Base-by-base conservation (phyloP, 768 basidiomycete genomes). In the Panaeolus papilionaceus region DNA sequence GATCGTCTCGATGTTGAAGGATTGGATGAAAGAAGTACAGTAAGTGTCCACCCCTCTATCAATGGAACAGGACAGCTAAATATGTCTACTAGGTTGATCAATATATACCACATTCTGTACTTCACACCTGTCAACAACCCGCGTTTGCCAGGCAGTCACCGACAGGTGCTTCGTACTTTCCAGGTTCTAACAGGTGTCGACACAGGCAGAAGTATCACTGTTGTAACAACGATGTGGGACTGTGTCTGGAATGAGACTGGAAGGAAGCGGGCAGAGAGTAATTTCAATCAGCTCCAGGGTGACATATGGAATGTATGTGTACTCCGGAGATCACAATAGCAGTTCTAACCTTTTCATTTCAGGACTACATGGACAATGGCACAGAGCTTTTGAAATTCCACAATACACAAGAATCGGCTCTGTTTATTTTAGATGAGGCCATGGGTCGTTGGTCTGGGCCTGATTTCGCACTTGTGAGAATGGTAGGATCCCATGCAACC, bases 401-500 rank as follows among this genome's bases (percentile, higher is more conserved):
- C 2, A 33, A 33, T 33, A 33, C 2, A 33, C 33, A 33, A 33
- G 3, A 33, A 33, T 33, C 33, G 33, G 33, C 33, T 33, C 33
- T 33, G 1, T 33, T 2, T 2, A 2, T 33, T 33, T 2, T 33
- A 0, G 33, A 3, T 33, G 2, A 33, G 3, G 2, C 33, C 2
- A 0, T 33, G 0, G 33, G 5, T 33, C 33, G 5, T 33, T 0
- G 0, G 1, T 33, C 33, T 5, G 33, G 0, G 33, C 1, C 5
- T 2, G 2, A 33, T 33, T 33, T 5, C 5, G 33, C 33, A 33
- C 1, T 33, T 33, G 33, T 33, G 33, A 2, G 33, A 2, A 33
- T 33, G 2, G 5, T 5, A 33, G 1, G 2, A 0, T 23, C 23
- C 1, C 1, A 23, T 23, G 23, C 23, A 1, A 23, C 23, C 1